A percentile compares a stretch with the other conserved stretches of the same genome.
phyloP scores from a whole-genome alignment of 495 filamentous ascomycete species.

The Penicillium salamii region DNA sequence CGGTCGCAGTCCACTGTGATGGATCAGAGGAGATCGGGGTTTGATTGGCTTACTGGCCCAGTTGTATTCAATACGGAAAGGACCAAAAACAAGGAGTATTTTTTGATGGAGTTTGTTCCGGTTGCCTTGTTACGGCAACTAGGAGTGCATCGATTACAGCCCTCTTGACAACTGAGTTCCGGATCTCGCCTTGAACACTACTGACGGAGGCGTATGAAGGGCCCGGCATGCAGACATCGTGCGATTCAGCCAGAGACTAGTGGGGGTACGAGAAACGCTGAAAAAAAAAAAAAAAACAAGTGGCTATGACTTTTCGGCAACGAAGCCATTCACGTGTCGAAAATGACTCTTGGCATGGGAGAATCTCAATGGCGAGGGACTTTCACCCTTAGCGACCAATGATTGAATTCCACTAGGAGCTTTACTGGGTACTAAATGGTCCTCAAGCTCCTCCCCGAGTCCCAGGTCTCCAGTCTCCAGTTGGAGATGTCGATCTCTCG shows the following conservation, averaged over 20 bases:
- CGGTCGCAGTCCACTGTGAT: constrained; percentile 16
- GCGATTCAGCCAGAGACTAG: not conserved
- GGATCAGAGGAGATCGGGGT: constrained; percentile 14
- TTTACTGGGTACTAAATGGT: constrained; percentile 16
- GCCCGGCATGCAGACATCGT: not conserved
- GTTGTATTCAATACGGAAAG: constrained; percentile 8
- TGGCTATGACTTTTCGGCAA: constrained; percentile 8
- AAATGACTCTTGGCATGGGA: constrained; percentile 8
- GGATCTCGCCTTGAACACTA: not conserved
- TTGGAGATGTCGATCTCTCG: constrained; percentile 2
- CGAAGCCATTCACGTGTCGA: constrained; percentile 14
- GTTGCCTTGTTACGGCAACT: constrained; percentile 25
- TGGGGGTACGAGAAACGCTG: constrained; percentile 6
- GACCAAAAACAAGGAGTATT: not conserved
- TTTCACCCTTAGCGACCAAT: not conserved
- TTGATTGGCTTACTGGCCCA: constrained; percentile 9
- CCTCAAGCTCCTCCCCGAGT: not conserved
- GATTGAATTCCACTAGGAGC: not conserved
- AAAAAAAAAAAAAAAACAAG: no score
- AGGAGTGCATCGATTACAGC: constrained; percentile 9
- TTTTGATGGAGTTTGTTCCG: not conserved
- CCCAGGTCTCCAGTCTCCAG: not conserved
- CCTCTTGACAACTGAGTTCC: not conserved
- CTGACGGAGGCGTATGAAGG: not conserved
- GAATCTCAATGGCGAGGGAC: constrained; percentile 3